Base-by-base conservation (phyloP, 2,329 filamentous ascomycete species). In the Claviceps sp. region DNA sequence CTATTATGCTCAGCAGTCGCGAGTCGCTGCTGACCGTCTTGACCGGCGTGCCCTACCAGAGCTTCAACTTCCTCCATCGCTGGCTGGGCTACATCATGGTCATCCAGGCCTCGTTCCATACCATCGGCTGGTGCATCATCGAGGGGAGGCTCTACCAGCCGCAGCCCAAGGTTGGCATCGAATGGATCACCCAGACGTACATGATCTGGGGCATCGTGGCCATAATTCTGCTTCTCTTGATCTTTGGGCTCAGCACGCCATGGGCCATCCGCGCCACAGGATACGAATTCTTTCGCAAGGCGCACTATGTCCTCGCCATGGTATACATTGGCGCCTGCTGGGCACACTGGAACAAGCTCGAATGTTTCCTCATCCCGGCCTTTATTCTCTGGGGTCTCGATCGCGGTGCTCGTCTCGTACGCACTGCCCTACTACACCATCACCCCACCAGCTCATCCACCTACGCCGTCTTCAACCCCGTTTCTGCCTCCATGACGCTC, bases 71-170 rank as follows among this genome's bases (percentile, higher is more conserved):
- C 61, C 69, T 89, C 20, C 85, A 89, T 63, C 81, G 84, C 36
- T 89, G 85, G 85, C 69, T 83, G 0, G 85, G 86, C 6, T 84
- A 84, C 55, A 73, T 89, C 59, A 87, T 90, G 56, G 77, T 87
- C 51, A 62, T 79, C 0, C 85, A 89, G 62, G 76, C 79, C 2
- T 67, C 73, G 9, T 65, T 89, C 1, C 86, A 90, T 62, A 88
- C 85, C 1, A 74, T 89, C 26, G 76, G 73, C 51, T 89, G 85
- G 85, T 78, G 74, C 26, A 62, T 89, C 44, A 69, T 89, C 45
- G 81, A 89, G 65, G 72, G 73, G 1, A 69, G 70, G 24, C 70
- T 89, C 0, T 89, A 89, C 63, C 78, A 87, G 58, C 85, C 85
- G 0, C 85, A 89, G 61, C 86, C 86, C 0, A 65, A 62, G 0